Evolutionary conservation across 2,329 filamentous ascomycete species (phyloP), one percentile per base, ranked within the genome.

Genomic region (Colletotrichum theobromicola): DNA sequence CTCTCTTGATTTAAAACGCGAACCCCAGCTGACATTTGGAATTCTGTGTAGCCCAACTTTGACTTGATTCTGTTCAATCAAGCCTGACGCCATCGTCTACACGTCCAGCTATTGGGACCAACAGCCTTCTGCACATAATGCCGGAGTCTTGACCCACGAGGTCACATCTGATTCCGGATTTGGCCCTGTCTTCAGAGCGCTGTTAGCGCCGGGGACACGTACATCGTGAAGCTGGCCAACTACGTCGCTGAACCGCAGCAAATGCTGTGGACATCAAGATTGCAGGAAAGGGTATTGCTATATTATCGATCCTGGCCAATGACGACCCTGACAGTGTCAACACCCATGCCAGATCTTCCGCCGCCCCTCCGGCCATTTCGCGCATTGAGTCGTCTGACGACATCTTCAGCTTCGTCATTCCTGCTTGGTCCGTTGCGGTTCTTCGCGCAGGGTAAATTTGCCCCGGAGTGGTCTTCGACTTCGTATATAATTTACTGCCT

Each of bases 401-500:
- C 3, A 46, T 7, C 10, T 46, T 46, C 42, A 46, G 42, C 42
- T 46, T 46, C 42, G n/a, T 46, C 42, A 46, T 46, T 18, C 42
- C 42, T 0, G 42, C 42, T 46, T 46, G 42, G n/a, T 46, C 42
- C 42, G 42, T 46, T 13, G 42, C n/a, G n/a, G 42, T 46, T 2
- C 42, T 21, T 21, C 42, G n/a, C 42, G 42, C 42, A 21, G 42
- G 21, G 18, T 46, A 46, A 46, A 13, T 0, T 0, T 46, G 42
- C 13, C 0, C 6, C 1, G n/a, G 1, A 46, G 42, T 12, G 5
- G 10, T 0, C 7, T 13, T 9, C 42, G 0, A 46, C 21, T 21
- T 13, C 10, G 10, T 21, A 46, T 5, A 46, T 21, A 4, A 21
- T 21, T 10, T n/a, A 21, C 10, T 10, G 42, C n/a, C 10, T 0